Base-by-base conservation (phyloP, 2,329 filamentous ascomycete genomes). In the Mycocentrospora acerina region DNA sequence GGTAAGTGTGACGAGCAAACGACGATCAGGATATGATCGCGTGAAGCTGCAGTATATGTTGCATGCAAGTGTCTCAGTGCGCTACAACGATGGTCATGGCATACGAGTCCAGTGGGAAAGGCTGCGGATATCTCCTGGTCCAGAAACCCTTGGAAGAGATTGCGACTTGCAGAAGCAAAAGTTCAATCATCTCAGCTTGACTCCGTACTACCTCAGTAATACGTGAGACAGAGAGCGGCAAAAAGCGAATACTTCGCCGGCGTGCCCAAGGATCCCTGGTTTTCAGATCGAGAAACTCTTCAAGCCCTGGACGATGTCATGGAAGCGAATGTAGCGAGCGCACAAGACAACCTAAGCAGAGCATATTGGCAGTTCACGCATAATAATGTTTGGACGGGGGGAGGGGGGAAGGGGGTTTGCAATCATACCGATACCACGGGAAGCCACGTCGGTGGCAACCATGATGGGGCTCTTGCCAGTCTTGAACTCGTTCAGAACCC, bases 341-440 rank as follows among this genome's bases (percentile, higher is more conserved):
- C 83, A 84, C 85, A 84, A 85, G 86, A 82, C 84, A 83, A 82
- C 78, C 80, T 89, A 85, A 91, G 88, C 88, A 88, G 84, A 90
- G 86, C 82, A 89, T 82, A 74, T 74, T 72, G 72, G 74, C 77
- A 79, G 76, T 78, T 77, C 76, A 80, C 79, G 78, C 77, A 62
- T 60, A 75, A 72, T 72, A 76, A 62, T 62, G 53, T 37, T 53
- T 51, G 58, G 57, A 55, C 51, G 49, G 58, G 70, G 49, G 62
- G 49, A 55, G 48, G 53, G 56, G 61, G 59, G 51, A 61, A 63
- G 64, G 70, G 74, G 72, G 70, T 74, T 75, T 74, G 79, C 76
- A 82, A 86, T 91, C 90, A 95, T 94, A 96, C 93, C 93, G 76
- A 98, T 96, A 89, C 93, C 93, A 90, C 93, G 93, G 69, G 93